Percentiles rank a stretch among this genome's conserved stretches.
Evolutionary conservation across 345 rosid species (phyloP).

Genomic region (Linum trigynum): DNA sequence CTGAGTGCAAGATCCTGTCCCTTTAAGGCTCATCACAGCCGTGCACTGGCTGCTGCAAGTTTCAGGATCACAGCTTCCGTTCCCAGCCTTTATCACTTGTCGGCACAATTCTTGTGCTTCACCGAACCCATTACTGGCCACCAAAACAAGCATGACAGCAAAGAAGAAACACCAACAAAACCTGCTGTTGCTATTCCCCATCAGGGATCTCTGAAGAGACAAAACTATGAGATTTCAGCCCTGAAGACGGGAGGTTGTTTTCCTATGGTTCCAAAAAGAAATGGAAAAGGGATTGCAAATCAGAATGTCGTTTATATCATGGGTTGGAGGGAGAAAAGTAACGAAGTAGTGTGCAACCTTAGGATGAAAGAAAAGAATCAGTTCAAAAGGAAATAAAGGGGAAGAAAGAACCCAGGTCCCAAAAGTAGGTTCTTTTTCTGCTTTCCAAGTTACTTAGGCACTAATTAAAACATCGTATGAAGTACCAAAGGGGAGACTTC

Average conservation of each 20-base stretch:
- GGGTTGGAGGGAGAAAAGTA: not conserved
- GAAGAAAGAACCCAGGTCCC: not conserved
- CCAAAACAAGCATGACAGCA: not conserved
- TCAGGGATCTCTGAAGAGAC: not conserved
- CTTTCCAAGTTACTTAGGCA: not conserved
- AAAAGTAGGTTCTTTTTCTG: not conserved
- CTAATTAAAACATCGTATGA: no score
- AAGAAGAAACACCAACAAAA: not conserved
- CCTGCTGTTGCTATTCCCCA: not conserved
- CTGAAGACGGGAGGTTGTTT: not conserved
- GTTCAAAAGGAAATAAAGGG: not conserved
- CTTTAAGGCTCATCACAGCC: slow-evolving; percentile 2
- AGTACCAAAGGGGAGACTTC: no score
- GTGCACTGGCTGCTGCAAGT: slow-evolving; percentile 11
- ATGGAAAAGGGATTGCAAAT: not conserved
- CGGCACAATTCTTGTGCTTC: slow-evolving; percentile 14
- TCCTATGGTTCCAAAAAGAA: not conserved
- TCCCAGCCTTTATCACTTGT: slow-evolving; percentile 9
- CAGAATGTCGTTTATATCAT: not conserved
- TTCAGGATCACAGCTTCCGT: slow-evolving; percentile 7
- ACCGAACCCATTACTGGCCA: not conserved
- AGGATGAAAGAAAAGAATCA: not conserved
- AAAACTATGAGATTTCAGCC: not conserved
- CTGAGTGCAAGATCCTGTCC: slow-evolving; percentile 14
- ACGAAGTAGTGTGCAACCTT: no score